Evolutionary conservation across 306 rosid species (phyloP).

Genomic region (Alnus rubra): DNA sequence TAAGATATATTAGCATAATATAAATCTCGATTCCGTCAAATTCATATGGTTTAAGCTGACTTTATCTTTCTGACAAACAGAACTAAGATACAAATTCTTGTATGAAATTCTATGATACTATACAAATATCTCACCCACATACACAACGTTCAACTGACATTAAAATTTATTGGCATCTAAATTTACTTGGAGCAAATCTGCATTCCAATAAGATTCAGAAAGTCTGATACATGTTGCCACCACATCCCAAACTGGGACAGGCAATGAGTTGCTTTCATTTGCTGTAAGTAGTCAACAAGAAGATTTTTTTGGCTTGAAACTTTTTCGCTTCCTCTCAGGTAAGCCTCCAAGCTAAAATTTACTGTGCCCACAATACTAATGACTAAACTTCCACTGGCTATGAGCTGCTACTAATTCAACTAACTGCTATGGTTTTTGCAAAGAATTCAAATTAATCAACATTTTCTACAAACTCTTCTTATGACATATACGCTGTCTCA

Average conservation of each 20-base stretch:
- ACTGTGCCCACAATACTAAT: not conserved
- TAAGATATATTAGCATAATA: not conserved
- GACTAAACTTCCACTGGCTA: slow-evolving; percentile 1
- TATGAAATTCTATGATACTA: not conserved
- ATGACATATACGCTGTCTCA: not conserved
- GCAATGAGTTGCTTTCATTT: not conserved
- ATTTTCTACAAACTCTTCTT: not conserved
- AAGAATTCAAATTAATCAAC: not conserved
- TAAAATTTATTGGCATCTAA: not conserved
- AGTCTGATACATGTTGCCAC: not conserved
- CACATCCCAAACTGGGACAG: not conserved
- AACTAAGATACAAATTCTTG: not conserved
- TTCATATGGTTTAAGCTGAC: not conserved
- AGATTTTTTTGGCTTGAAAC: not conserved
- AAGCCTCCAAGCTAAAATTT: not conserved
- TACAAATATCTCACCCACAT: not conserved
- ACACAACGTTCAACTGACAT: not conserved
- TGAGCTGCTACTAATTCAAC: not conserved
- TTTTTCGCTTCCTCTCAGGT: not conserved
- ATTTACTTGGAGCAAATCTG: not conserved
- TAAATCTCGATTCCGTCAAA: not conserved
- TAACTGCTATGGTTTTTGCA: not conserved
- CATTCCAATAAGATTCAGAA: not conserved
- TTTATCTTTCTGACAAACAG: not conserved
- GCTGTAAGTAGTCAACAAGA: not conserved